Evolutionary conservation across 2,329 filamentous ascomycete genomes (phyloP), one percentile per base, ranked within the genome.

Genomic region (Rhinocladiella similis): DNA sequence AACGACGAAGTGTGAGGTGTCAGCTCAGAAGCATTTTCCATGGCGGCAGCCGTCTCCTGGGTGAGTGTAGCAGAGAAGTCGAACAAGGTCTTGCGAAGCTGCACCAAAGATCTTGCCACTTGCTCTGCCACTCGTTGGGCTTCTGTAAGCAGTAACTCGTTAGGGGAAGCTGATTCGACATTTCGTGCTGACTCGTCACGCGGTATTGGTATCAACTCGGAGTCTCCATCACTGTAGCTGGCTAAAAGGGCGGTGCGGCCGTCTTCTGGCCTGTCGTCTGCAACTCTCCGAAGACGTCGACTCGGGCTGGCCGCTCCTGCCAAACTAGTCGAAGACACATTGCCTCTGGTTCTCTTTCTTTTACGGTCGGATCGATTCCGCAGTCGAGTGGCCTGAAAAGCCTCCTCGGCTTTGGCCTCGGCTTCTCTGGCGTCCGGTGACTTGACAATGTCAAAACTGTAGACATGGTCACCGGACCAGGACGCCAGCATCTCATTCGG

Each of bases 401-500:
- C 63, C 12, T 66, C 63, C 16, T 67, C 59, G 47, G 59, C 59
- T 33, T 68, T 63, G 14, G 67, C 64, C 19, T 72, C 66, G 13
- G 58, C 52, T 18, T 83, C 80, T 54, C 72, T 70, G 6, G 78
- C 80, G 71, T 85, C 83, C 1, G 82, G 79, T 62, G 79, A 82
- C 47, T 79, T 77, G 42, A 85, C 71, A 14, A 88, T 76, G 65
- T 88, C 84, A 65, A 88, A 88, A 63, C 81, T 82, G 70, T 86
- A 85, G 49, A 88, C 84, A 60, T 83, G 78, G 59, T 87, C 84
- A 19, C 83, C 83, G 18, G 83, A 87, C 85, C 85, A 88, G 63
- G 84, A 87, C 19, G 83, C 85, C 13, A 88, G 71, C 65, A 88
- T 80, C 65, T 88, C 85, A 60, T 88, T 85, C 0, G 85, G 86